Conservation (phyloP, 2,329 filamentous ascomycete species). For the Lasiodiplodia sp. region DNA sequence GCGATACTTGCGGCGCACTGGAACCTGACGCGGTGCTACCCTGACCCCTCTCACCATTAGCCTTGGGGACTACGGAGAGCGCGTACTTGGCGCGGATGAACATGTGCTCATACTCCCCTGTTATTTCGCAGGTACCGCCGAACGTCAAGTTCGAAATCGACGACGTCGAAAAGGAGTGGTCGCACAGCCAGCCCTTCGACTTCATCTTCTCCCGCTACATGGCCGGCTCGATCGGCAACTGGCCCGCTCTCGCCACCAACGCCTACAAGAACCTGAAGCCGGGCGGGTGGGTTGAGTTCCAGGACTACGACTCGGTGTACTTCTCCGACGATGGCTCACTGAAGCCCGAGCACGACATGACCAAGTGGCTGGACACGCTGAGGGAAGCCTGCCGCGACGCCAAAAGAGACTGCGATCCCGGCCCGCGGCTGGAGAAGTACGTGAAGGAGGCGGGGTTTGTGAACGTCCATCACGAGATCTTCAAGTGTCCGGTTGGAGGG, state of each 20-base stretch:
- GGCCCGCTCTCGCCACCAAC: slow-evolving; percentile 56
- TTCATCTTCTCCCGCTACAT: slow-evolving; percentile 63
- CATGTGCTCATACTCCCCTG: no score
- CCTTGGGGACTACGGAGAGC: no score
- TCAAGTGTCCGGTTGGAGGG: slow-evolving; percentile 39
- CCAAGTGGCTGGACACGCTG: slow-evolving; percentile 29
- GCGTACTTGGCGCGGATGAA: no score
- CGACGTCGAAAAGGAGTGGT: slow-evolving; percentile 66
- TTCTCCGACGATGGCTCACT: slow-evolving; percentile 47
- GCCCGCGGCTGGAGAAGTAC: slow-evolving; percentile 46
- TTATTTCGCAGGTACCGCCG: slow-evolving; percentile 48
- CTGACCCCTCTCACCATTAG: slow-evolving; percentile 5
- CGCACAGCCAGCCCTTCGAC: slow-evolving; percentile 61
- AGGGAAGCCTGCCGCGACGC: slow-evolving; percentile 13
- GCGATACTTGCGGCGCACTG: no score
- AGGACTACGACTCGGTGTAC: slow-evolving; percentile 55
- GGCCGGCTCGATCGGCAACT: slow-evolving; percentile 62
- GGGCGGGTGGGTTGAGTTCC: slow-evolving; percentile 57
- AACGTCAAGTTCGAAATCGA: slow-evolving; percentile 70
- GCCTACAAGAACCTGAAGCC: slow-evolving; percentile 49
- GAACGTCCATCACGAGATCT: slow-evolving; percentile 48
- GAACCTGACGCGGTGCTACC: no score
- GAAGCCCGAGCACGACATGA: slow-evolving; percentile 34
- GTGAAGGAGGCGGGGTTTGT: slow-evolving; percentile 52
- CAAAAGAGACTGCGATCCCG: slow-evolving; percentile 31